Evolutionary conservation across 1,284 basidiomycete genomes (phyloP).

Genomic region (Cystobasidium pallidum): DNA sequence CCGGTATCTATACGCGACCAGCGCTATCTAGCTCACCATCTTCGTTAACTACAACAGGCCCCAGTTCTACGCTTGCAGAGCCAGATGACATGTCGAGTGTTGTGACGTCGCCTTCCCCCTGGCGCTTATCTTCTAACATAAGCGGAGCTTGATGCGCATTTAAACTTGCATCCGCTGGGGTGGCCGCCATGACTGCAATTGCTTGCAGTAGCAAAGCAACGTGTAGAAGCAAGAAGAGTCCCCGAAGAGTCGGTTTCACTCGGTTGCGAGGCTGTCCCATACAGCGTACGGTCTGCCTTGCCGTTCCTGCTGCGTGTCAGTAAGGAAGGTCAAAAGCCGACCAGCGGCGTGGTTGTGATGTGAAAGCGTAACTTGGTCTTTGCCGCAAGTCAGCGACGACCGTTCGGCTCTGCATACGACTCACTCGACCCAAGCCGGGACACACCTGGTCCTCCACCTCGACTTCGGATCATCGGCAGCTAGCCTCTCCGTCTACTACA

Average conservation of each 20-base stretch:
- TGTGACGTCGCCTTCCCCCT: conserved; percentile 27
- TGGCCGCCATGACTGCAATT: conserved; percentile 16
- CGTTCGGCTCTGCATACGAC: neutral
- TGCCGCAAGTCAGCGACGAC: neutral
- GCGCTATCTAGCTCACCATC: conserved; percentile 12
- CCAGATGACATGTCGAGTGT: conserved; percentile 39
- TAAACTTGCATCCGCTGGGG: neutral
- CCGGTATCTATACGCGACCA: neutral
- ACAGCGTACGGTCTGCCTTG: neutral
- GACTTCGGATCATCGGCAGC: too few species aligned
- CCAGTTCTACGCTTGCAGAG: conserved; percentile 27
- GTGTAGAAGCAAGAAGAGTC: neutral
- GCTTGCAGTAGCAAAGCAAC: neutral
- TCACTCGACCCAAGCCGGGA: neutral
- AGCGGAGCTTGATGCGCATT: conserved; percentile 3
- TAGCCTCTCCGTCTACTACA: neutral
- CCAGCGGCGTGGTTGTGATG: too few species aligned
- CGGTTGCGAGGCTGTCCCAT: neutral
- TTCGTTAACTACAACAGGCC: conserved; percentile 43
- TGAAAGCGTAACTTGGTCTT: neutral
- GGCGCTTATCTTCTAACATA: conserved; percentile 21
- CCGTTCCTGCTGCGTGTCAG: neutral
- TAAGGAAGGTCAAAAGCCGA: conserved; percentile 1
- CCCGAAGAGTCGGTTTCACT: neutral
- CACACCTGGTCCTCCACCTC: neutral